Evolutionary conservation across 1,284 basidiomycete genomes (phyloP).

Genomic region (Psilocybe mexicana): DNA sequence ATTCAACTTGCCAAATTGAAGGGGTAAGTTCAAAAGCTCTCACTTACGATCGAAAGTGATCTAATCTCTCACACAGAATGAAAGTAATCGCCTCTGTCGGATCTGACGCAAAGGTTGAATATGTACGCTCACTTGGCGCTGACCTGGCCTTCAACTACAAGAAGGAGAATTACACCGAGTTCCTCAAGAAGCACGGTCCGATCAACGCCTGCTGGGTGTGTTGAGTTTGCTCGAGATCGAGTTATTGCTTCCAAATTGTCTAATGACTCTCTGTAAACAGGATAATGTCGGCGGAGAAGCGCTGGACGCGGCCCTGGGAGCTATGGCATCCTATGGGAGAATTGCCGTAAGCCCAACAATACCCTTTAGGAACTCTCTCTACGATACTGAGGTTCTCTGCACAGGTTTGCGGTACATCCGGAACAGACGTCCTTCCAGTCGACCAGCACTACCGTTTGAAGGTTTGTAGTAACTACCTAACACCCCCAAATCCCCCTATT

Average conservation of each 20-base stretch:
- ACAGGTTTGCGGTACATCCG: slow-evolving; percentile 18
- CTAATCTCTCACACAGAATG: neutral
- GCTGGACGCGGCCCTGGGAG: slow-evolving; percentile 24
- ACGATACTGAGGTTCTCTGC: slow-evolving; percentile 5
- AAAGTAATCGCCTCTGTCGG: slow-evolving; percentile 77
- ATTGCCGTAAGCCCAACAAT: slow-evolving; percentile 20
- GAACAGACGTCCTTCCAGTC: neutral
- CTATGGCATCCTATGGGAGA: slow-evolving; percentile 7
- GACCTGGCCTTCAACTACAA: slow-evolving; percentile 82
- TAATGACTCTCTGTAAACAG: slow-evolving; percentile 33
- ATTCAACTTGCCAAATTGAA: slow-evolving; percentile 64
- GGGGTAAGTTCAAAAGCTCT: slow-evolving; percentile 35
- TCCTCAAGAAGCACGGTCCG: slow-evolving; percentile 57
- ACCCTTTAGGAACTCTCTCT: neutral
- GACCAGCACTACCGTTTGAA: slow-evolving; percentile 4
- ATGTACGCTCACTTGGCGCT: slow-evolving; percentile 61
- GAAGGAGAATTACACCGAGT: slow-evolving; percentile 44
- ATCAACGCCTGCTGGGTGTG: slow-evolving; percentile 43
- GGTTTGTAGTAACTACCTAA: neutral
- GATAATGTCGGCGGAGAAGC: slow-evolving; percentile 59
- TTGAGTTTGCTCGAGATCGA: neutral
- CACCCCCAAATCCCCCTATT: neutral
- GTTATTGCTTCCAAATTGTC: no score
- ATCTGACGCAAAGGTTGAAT: slow-evolving; percentile 66
- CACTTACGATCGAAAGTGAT: neutral